Evolutionary conservation across 805 yeast genomes (phyloP).

Genomic region (Starmerella etchellsii): DNA sequence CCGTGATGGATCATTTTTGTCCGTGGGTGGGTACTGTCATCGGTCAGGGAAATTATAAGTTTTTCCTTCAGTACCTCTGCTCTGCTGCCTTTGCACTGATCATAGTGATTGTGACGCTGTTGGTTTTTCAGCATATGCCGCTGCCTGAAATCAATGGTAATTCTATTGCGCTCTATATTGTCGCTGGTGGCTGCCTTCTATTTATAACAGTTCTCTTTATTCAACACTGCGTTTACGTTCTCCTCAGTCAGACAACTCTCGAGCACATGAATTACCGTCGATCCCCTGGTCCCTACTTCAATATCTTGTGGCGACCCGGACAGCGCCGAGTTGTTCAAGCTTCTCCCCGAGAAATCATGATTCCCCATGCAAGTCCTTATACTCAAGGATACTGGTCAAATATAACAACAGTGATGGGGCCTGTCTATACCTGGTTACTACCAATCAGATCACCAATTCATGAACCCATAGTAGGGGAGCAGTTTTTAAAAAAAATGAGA

Average conservation of each 20-base stretch:
- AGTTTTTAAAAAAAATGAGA: constrained; percentile 5
- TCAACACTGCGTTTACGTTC: constrained; percentile 36
- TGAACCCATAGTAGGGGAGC: constrained; percentile 9
- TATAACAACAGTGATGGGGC: constrained; percentile 24
- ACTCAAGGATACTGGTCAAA: constrained; percentile 22
- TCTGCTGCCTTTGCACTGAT: constrained; percentile 27
- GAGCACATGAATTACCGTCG: constrained; percentile 38
- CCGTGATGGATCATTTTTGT: constrained; percentile 76
- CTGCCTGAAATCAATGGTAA: constrained; percentile 33
- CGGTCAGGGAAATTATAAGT: constrained; percentile 52
- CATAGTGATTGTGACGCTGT: constrained; percentile 32
- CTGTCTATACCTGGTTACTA: constrained; percentile 23
- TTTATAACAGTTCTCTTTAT: constrained; percentile 34
- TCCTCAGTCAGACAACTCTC: constrained; percentile 25
- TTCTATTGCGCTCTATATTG: constrained; percentile 36
- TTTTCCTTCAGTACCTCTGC: constrained; percentile 41
- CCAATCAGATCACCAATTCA: constrained; percentile 14
- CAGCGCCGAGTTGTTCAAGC: constrained; percentile 33
- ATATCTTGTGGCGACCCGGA: constrained; percentile 31
- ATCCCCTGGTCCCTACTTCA: constrained; percentile 25
- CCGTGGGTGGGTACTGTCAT: constrained; percentile 60
- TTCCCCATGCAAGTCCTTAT: constrained; percentile 23
- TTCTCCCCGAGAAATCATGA: constrained; percentile 27
- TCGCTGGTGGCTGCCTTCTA: constrained; percentile 35
- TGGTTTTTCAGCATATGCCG: constrained; percentile 25